phyloP scores from a whole-genome alignment of 2,329 filamentous ascomycete species.

The Pseudovirgaria hyperparasitica region DNA sequence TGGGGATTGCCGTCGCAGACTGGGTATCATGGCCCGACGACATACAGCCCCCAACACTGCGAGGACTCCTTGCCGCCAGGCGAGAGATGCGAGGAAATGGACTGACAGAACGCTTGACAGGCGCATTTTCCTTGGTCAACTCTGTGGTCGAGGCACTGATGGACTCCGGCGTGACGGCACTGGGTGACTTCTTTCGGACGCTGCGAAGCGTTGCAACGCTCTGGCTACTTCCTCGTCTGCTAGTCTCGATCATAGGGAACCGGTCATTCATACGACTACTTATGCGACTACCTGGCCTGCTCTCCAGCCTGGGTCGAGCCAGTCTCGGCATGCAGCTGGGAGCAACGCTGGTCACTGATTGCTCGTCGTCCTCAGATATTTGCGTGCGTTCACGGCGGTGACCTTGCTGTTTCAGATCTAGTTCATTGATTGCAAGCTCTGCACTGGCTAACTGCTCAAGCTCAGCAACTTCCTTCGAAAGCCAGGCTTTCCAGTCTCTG shows the following conservation, averaged over 20 bases:
- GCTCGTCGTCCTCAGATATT: conserved; percentile 13
- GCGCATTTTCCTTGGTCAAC: conserved; percentile 10
- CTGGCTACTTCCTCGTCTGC: conserved; percentile 15
- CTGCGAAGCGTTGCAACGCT: conserved; percentile 11
- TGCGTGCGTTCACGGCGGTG: conserved; percentile 13
- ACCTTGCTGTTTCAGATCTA: conserved; percentile 3
- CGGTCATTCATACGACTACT: conserved; percentile 32
- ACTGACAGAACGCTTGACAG: conserved; percentile 9
- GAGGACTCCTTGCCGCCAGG: too few relatives aligned
- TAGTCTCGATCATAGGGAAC: conserved; percentile 27
- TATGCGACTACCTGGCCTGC: conserved; percentile 5
- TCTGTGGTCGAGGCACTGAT: conserved; percentile 8
- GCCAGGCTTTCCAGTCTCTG: conserved; percentile 34
- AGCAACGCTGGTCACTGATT: conserved; percentile 9
- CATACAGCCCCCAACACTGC: too few relatives aligned
- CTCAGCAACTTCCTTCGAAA: conserved; percentile 30
- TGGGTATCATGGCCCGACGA: conserved; percentile 5
- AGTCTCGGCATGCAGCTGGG: conserved; percentile 5
- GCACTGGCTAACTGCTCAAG: conserved; percentile 17
- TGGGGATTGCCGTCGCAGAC: conserved; percentile 6
- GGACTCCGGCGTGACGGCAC: conserved; percentile 9
- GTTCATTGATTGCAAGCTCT: conserved; percentile 15
- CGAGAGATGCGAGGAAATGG: too few relatives aligned
- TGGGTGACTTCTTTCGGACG: conserved; percentile 8
- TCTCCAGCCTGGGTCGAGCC: conserved; percentile 4